phyloP scores from a whole-genome alignment of 1,284 basidiomycete species.

The Cystobasidium pallidum region DNA sequence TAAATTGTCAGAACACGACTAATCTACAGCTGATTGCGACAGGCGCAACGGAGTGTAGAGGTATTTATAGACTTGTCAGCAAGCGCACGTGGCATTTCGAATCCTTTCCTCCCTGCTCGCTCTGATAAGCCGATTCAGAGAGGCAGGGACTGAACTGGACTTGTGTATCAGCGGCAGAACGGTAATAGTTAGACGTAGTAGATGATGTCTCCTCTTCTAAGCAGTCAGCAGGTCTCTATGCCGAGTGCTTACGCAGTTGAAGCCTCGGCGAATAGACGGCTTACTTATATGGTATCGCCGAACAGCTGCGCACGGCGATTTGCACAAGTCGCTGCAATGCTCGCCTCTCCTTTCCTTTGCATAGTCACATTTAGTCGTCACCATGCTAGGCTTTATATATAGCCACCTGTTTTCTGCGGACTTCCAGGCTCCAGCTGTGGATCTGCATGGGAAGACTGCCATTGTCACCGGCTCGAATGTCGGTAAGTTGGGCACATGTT shows the following conservation, averaged over 20 bases:
- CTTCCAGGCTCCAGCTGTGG: slow-evolving; percentile 27
- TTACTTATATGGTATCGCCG: neutral
- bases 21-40: too few relatives aligned
- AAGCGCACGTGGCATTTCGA: too few relatives aligned
- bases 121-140: too few relatives aligned
- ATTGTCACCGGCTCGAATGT: slow-evolving; percentile 57
- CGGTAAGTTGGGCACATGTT: slow-evolving; percentile 50
- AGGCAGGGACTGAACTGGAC: too few relatives aligned
- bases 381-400: slow-evolving; percentile 16
- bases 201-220: too few relatives aligned
- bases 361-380: neutral
- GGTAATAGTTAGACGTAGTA: too few relatives aligned
- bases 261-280: neutral
- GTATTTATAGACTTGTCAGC: too few relatives aligned
- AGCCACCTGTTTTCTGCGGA: slow-evolving; percentile 23
- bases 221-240: neutral
- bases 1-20: neutral
- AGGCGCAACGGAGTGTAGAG: too few relatives aligned
- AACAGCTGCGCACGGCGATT: neutral
- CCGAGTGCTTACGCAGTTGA: neutral
- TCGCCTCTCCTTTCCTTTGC: neutral
- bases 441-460: slow-evolving; percentile 56
- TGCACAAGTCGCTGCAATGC: neutral
- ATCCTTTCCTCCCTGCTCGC: too few relatives aligned
- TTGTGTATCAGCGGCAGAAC: too few relatives aligned